Conservation (phyloP, 192 early-diverging fungal species). For the Backusella psychrophila region DNA sequence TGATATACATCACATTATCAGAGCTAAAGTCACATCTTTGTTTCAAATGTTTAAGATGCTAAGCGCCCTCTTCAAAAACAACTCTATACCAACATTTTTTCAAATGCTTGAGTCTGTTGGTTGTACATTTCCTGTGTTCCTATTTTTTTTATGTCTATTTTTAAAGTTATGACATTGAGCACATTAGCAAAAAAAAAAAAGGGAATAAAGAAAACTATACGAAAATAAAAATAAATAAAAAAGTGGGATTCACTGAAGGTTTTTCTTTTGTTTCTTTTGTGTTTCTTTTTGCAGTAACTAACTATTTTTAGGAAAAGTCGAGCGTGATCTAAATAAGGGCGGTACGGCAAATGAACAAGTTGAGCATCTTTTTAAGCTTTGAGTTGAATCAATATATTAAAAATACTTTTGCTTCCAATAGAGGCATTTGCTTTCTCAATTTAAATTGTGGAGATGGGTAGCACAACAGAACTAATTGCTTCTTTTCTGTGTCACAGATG, state of each 20-base stretch:
- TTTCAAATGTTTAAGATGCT: neutral
- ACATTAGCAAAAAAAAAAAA: neutral
- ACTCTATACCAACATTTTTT: neutral
- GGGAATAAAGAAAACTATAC: neutral
- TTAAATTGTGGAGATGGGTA: neutral
- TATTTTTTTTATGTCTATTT: neutral
- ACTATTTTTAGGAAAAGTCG: neutral
- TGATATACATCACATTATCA: neutral
- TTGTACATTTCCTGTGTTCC: neutral
- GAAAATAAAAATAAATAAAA: neutral
- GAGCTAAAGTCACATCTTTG: neutral
- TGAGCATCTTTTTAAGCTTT: neutral
- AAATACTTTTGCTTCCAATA: neutral
- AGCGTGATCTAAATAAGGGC: neutral
- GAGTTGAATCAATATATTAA: neutral
- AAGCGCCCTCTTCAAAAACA: neutral
- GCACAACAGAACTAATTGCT: neutral
- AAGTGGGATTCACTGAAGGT: neutral
- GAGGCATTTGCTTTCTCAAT: neutral
- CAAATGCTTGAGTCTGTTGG: neutral
- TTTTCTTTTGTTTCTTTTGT: neutral
- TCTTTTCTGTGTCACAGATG: neutral
- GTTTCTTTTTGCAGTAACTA: neutral
- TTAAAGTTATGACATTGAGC: neutral
- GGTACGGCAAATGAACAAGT: neutral